Percentiles rank a stretch among this genome's conserved stretches.
Conservation (phyloP, 129 eudicot genomes). For the Flaveria brownii region DNA sequence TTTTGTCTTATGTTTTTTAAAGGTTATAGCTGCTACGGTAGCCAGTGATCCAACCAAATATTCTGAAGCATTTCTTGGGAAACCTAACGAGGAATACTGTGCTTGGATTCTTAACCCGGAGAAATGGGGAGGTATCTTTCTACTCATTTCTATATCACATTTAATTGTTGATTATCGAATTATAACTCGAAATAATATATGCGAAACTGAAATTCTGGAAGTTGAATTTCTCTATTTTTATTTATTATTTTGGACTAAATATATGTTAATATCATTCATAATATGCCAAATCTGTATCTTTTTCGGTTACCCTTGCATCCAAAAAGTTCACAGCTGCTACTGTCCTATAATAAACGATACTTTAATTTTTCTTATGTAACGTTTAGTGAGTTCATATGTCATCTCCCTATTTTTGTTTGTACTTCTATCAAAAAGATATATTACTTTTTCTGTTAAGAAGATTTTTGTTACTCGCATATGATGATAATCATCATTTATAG, state of each 20-base stretch:
- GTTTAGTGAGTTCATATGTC: too few relatives aligned
- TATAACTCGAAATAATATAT: background rate
- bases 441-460: background rate
- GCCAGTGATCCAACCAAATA: conserved; percentile 86
- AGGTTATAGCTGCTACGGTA: conserved; percentile 98
- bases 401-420: background rate
- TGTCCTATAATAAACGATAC: background rate
- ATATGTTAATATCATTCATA: background rate
- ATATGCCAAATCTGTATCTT: background rate
- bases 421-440: background rate
- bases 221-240: background rate
- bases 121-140: conserved; percentile 92
- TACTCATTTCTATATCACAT: background rate
- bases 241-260: background rate
- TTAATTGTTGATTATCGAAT: background rate
- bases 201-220: background rate
- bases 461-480: background rate
- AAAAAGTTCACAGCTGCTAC: background rate
- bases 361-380: background rate
- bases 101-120: conserved; percentile 89
- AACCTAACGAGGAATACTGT: conserved; percentile 80
- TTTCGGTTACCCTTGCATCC: conserved; percentile 2
- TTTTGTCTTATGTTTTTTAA: conserved; percentile 14
- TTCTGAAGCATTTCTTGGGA: conserved; percentile 91
- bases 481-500: background rate